Evolutionary conservation across 2,329 filamentous ascomycete genomes (phyloP).

Genomic region (Diaporthe velutina): DNA sequence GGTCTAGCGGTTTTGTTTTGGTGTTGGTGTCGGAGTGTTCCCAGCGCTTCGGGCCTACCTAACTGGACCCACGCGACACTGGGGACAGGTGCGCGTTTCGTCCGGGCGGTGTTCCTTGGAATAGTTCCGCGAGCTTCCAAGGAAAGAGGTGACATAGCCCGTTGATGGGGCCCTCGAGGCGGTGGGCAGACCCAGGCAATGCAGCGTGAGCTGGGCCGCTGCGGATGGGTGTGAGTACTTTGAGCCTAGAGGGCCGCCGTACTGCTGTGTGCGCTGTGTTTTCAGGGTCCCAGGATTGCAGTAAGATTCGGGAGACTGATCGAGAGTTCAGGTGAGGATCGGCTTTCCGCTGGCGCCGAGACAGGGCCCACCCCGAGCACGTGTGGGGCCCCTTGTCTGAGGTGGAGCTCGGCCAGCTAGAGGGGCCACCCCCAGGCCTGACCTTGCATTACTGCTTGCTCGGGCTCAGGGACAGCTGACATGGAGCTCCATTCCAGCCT

Average conservation of each 20-base stretch:
- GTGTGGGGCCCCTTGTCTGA: slow-evolving; percentile 15
- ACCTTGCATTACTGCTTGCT: background rate
- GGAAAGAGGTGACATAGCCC: slow-evolving; percentile 1
- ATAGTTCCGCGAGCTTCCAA: slow-evolving; percentile 4
- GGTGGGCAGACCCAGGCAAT: slow-evolving; percentile 13
- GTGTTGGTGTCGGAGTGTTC: slow-evolving; percentile 11
- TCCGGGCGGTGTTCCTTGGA: slow-evolving; percentile 10
- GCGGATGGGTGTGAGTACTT: background rate
- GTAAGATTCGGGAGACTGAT: slow-evolving; percentile 23
- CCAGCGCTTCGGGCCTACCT: slow-evolving; percentile 27
- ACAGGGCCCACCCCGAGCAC: slow-evolving; percentile 25
- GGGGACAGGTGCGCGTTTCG: slow-evolving; percentile 10
- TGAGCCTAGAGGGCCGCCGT: background rate
- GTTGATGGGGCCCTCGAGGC: background rate
- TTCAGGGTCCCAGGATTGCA: slow-evolving; percentile 25
- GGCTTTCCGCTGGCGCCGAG: slow-evolving; percentile 25
- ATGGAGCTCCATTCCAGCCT: slow-evolving; percentile 18
- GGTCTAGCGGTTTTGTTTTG: slow-evolving; percentile 9
- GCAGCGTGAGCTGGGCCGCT: background rate
- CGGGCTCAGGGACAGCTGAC: slow-evolving; percentile 25
- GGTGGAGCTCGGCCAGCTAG: slow-evolving; percentile 17
- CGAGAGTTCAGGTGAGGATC: slow-evolving; percentile 30
- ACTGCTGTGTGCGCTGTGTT: slow-evolving; percentile 12
- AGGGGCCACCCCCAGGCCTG: background rate
- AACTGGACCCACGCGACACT: slow-evolving; percentile 4